Conservation (phyloP, 2,329 filamentous ascomycete species). For the Xylogone sp. region DNA sequence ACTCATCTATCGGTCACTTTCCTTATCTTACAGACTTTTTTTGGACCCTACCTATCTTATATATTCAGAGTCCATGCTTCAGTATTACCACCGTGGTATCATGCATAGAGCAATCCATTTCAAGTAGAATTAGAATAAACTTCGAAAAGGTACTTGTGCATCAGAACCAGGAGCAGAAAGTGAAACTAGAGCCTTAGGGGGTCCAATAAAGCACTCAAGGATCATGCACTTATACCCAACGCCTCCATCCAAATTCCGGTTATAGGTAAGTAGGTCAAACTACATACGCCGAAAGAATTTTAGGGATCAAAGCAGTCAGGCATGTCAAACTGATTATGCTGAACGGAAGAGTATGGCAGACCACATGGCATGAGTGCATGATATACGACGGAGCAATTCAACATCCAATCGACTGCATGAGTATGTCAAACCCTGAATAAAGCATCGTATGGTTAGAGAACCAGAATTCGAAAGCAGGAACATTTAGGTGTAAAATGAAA, state of each 20-base stretch:
- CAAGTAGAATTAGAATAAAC: neutral
- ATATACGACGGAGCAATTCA: neutral
- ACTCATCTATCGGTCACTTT: neutral
- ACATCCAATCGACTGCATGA: neutral
- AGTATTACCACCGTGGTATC: neutral
- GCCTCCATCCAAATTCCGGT: neutral
- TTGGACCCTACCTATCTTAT: neutral
- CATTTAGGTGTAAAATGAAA: slow-evolving; percentile 16
- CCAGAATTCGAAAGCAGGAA: slow-evolving; percentile 7
- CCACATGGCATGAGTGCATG: neutral
- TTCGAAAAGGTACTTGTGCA: neutral
- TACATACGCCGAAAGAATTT: neutral
- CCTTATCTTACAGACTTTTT: neutral
- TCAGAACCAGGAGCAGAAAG: neutral
- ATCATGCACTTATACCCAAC: neutral
- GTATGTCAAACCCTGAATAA: slow-evolving; percentile 13
- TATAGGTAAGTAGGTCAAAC: neutral
- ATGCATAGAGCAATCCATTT: neutral
- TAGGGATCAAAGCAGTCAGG: neutral
- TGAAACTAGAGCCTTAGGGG: neutral
- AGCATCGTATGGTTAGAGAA: slow-evolving; percentile 7
- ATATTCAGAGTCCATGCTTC: neutral
- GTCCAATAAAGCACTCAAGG: neutral
- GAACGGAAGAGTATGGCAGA: neutral
- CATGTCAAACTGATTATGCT: neutral